Evolutionary conservation across 1,284 basidiomycete species (phyloP).

Genomic region (Schizophyllum amplum): DNA sequence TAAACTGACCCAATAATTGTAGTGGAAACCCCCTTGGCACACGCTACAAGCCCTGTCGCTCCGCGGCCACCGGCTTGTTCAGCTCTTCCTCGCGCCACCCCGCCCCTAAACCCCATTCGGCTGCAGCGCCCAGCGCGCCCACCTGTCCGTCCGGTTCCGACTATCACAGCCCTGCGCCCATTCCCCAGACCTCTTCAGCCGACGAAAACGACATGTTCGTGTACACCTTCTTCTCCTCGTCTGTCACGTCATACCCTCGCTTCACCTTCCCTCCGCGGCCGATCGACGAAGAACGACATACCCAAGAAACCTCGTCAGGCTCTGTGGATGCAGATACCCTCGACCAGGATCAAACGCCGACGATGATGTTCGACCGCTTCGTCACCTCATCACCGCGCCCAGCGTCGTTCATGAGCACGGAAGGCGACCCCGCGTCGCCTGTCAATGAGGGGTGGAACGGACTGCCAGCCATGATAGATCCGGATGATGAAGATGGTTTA

Average conservation of each 20-base stretch:
- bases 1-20: constrained; percentile 8
- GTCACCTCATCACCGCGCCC: neutral
- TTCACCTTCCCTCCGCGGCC: neutral
- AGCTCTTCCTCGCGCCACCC: neutral
- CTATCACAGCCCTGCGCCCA: neutral
- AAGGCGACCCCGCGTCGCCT: neutral
- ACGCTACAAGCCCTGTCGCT: constrained; percentile 49
- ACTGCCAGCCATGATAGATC: neutral
- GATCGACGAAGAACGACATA: neutral
- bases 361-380: neutral
- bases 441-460: neutral
- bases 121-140: neutral
- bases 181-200: neutral
- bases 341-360: neutral
- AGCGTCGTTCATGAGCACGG: neutral
- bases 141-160: neutral
- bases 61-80: constrained; percentile 43
- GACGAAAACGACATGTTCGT: neutral
- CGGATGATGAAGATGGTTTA: neutral
- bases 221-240: constrained; percentile 10
- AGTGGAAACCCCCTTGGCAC: constrained; percentile 60
- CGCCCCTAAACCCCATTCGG: neutral
- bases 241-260: constrained; percentile 3
- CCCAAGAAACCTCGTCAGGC: neutral
- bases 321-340: neutral